These are phyloP conservation scores for Venturia effusa DNA, from an alignment of 2,329 filamentous ascomycete genomes.

Conservation along the genomic window DNA sequence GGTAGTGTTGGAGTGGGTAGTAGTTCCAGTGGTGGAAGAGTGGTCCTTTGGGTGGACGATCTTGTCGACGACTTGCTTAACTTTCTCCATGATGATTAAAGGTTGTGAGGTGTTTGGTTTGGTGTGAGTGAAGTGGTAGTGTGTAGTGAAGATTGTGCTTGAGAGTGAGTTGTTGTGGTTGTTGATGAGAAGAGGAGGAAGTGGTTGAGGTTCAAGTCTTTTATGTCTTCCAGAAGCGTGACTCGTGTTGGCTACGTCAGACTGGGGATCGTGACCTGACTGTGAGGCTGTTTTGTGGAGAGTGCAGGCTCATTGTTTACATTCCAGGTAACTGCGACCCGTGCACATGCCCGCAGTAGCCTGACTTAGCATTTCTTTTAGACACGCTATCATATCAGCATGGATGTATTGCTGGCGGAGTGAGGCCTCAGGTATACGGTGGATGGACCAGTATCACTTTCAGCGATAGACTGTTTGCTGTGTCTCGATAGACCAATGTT, in stretches of 20 bases:
- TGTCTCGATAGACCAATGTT: too few relatives aligned
- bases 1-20: neutral
- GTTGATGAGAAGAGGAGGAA: neutral
- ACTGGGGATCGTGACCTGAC: neutral
- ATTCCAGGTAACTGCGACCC: neutral
- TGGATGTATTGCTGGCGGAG: neutral
- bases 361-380: neutral
- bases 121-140: neutral
- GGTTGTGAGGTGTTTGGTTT: neutral
- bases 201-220: neutral
- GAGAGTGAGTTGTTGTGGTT: neutral
- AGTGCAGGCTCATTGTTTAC: neutral
- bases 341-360: neutral
- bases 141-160: neutral
- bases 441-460: too few relatives aligned
- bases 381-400: neutral
- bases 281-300: neutral
- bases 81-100: constrained; percentile 11
- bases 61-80: constrained; percentile 12
- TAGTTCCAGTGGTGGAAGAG: neutral
- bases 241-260: neutral
- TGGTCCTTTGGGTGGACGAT: constrained; percentile 10
- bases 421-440: too few relatives aligned
- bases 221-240: neutral
- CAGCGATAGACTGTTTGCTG: too few relatives aligned